Evolutionary conservation across 2,329 filamentous ascomycete genomes (phyloP), one percentile per base, ranked within the genome.

Genomic region (Nothopassalora personata): DNA sequence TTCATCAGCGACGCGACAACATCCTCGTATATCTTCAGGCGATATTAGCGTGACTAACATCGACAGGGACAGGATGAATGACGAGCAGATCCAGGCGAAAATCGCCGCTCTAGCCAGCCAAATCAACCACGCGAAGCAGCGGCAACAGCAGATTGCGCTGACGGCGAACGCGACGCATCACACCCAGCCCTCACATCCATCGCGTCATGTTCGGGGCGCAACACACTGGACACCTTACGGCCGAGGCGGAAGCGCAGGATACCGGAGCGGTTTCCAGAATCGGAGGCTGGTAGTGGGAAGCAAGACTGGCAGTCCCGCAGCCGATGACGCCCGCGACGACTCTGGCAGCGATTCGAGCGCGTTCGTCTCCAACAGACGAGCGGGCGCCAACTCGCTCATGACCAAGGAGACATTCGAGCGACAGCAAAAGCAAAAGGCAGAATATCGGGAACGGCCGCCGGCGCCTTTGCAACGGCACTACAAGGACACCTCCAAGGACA

Each of bases 391-490:
- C 70, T 90, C 95, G 72, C 78, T 95, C 45, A 94, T 95, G 74
- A 95, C 93, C 71, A 84, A 87, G 19, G 83, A 84, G 15, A 83
- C 93, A 1, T 94, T 88, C 71, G 86, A 91, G 63, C 87, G 90
- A 71, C 86, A 90, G 60, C 80, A 82, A 10, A 83, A 89, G 70
- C 82, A 83, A 31, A 83, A 89, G 48, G 78, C 83, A 19, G 49
- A 28, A 5, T 10, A 34, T 7, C 30, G 10, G 28, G 23, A 49
- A 13, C 18, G n/a, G 10, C 30, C 43, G 9, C 15, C 45, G 8
- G 30, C 11, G 28, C 36, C 45, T 23, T 2, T 19, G n/a, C 52
- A 30, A 23, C 28, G 39, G 55, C 19, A 31, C 30, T 50, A 18
- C 56, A 56, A 28, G 10, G n/a, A 31, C n/a, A 18, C 27, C n/a